A percentile compares a stretch with the other conserved stretches of the same genome.
Evolutionary conservation across 1,284 basidiomycete species (phyloP).

Genomic region (Thecaphora thlaspeos): DNA sequence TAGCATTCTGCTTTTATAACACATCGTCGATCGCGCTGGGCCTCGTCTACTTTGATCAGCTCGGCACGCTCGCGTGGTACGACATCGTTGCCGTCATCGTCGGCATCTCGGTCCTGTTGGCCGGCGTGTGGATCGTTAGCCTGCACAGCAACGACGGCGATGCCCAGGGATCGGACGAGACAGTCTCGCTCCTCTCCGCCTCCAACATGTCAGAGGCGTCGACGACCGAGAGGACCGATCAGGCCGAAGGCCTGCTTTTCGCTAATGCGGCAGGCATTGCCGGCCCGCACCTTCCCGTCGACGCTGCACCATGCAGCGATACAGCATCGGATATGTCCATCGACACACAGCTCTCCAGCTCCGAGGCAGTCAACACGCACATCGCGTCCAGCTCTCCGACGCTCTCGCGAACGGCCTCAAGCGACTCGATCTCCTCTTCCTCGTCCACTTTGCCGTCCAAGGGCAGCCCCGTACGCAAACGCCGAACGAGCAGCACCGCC

Average conservation of each 20-base stretch:
- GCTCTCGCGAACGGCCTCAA: background rate
- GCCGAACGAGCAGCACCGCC: background rate
- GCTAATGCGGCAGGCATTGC: conserved; percentile 39
- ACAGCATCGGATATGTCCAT: background rate
- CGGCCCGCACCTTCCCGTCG: conserved; percentile 39
- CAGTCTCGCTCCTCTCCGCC: conserved; percentile 11
- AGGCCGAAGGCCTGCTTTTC: conserved; percentile 13
- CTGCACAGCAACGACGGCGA: conserved; percentile 43
- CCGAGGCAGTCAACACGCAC: background rate
- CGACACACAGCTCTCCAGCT: background rate
- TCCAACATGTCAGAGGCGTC: conserved; percentile 1
- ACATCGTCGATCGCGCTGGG: conserved; percentile 67
- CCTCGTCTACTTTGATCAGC: conserved; percentile 87
- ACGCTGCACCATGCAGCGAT: background rate
- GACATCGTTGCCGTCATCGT: conserved; percentile 74
- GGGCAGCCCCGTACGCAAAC: background rate
- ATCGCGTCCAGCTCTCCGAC: background rate
- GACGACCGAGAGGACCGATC: conserved; percentile 2
- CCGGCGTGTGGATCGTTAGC: conserved; percentile 83
- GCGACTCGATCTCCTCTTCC: too few species aligned
- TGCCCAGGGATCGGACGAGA: conserved; percentile 14
- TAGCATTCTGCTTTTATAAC: conserved; percentile 96
- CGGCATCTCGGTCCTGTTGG: conserved; percentile 76
- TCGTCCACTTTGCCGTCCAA: too few species aligned
- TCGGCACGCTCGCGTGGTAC: conserved; percentile 69